Percentiles rank a stretch among this genome's conserved stretches.
phyloP scores from a whole-genome alignment of 2,329 filamentous ascomycete genomes.

The Microdochium trichocladiopsis region DNA sequence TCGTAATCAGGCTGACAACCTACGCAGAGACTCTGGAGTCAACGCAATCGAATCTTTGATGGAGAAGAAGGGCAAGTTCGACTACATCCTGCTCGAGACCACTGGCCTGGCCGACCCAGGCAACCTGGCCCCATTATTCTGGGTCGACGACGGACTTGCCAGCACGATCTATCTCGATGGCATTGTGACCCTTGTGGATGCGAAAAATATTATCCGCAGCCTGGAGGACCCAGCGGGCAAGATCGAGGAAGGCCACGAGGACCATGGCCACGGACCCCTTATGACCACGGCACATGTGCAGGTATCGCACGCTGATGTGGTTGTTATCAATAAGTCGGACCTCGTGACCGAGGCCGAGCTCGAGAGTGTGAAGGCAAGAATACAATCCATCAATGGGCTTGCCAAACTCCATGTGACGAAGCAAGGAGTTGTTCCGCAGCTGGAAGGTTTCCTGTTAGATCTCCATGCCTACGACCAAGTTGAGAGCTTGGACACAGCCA shows the following conservation, averaged over 20 bases:
- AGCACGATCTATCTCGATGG: slow-evolving; percentile 96
- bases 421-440: slow-evolving; percentile 69
- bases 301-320: slow-evolving; percentile 92
- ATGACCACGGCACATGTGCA: slow-evolving; percentile 93
- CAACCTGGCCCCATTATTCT: slow-evolving; percentile 92
- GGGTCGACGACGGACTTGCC: slow-evolving; percentile 92
- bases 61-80: slow-evolving; percentile 87
- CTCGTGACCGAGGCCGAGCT: slow-evolving; percentile 68
- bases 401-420: slow-evolving; percentile 79
- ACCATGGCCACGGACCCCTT: slow-evolving; percentile 53
- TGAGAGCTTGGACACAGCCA: slow-evolving; percentile 60
- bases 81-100: slow-evolving; percentile 96
- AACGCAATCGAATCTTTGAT: slow-evolving; percentile 93
- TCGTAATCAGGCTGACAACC: slow-evolving; percentile 12
- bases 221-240: slow-evolving; percentile 65
- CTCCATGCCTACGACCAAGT: slow-evolving; percentile 89
- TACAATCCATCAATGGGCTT: slow-evolving; percentile 81
- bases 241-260: slow-evolving; percentile 42
- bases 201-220: slow-evolving; percentile 79
- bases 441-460: slow-evolving; percentile 84
- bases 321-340: slow-evolving; percentile 91
- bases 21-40: slow-evolving; percentile 73
- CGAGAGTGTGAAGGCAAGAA: slow-evolving; percentile 58
- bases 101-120: slow-evolving; percentile 93
- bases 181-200: slow-evolving; percentile 92